Evolutionary conservation across 495 filamentous ascomycete species (phyloP).

Genomic region (Rhizodiscina lignyota): DNA sequence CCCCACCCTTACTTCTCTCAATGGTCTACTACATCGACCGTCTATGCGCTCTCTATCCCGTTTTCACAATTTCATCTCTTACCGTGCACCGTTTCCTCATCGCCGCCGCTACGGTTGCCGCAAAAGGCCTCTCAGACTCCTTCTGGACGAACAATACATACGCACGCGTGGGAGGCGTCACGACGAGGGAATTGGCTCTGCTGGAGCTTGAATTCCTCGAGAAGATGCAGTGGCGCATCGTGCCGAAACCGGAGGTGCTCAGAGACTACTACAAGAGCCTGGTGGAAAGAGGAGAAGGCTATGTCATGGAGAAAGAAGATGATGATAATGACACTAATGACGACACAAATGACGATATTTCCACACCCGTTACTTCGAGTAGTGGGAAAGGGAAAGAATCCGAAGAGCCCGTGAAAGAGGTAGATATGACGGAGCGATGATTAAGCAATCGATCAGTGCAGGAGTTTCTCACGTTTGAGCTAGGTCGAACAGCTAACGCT

Average conservation of each 20-base stretch:
- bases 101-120: slow-evolving; percentile 83
- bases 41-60: slow-evolving; percentile 78
- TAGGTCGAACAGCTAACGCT: too few relatives aligned
- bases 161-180: slow-evolving; percentile 82
- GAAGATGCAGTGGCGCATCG: slow-evolving; percentile 87
- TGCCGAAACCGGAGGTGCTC: slow-evolving; percentile 82
- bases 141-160: slow-evolving; percentile 98
- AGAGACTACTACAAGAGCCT: slow-evolving; percentile 85
- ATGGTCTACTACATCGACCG: slow-evolving; percentile 99
- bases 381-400: too few relatives aligned
- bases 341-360: too few relatives aligned
- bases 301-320: slow-evolving; percentile 38
- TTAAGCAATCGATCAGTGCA: too few relatives aligned
- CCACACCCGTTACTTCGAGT: too few relatives aligned
- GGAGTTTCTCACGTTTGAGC: too few relatives aligned
- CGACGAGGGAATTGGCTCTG: slow-evolving; percentile 69
- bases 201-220: slow-evolving; percentile 91
- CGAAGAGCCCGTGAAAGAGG: too few relatives aligned
- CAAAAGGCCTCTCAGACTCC: slow-evolving; percentile 86
- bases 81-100: slow-evolving; percentile 97
- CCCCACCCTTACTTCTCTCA: slow-evolving; percentile 87
- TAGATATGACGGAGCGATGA: too few relatives aligned
- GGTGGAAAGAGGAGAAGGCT: slow-evolving; percentile 52
- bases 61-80: slow-evolving; percentile 85
- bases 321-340: too few relatives aligned